Evolutionary conservation across 148 eudicot genomes (phyloP), one percentile per base, ranked within the genome.

Genomic region (Amaranthus hypochondriacus): DNA sequence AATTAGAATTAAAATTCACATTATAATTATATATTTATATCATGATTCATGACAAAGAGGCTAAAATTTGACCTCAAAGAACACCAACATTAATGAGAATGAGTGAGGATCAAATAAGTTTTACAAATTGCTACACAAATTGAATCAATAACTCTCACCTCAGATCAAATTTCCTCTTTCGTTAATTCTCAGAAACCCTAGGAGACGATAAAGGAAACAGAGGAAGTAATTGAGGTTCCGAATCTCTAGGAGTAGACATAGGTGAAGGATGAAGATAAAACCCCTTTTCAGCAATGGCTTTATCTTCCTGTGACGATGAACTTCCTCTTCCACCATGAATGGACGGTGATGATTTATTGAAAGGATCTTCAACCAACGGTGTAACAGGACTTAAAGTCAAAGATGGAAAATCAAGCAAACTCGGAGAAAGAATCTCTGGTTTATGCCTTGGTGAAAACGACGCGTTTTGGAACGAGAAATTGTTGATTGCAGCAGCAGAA

Each of bases 371-470:
- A 4, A 75, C 75, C 54, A 89, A 70, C 9, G 98, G 97, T 48
- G 96, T 91, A 3, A 86, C 97, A 0, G 98, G 98, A 53, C 93
- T 94, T 2, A 94, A 83, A 13, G 81, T 88, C 65, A 94, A 79
- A 2, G 90, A 73, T 0, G 98, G 98, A 54, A 94, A 89, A 61
- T 91, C 89, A 6, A 91, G 87, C 49, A 89, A 62, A 55, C 95
- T 88, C 5, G 97, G 98, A 0, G 98, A 93, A 15, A 93, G 56
- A 54, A 87, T 84, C 81, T 90, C 92, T 8, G 73, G 81, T 39
- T 66, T 52, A 50, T 76, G 62, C 2, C 91, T 44, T 0, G 86
- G 87, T 14, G 85, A 87, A 55, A 82, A 83, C 57, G 83, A 76
- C 2, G 79, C 64, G 39, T 71, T 83, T 28, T 77, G 76, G 18